These are phyloP conservation scores for Ramaria rubella DNA, from an alignment of 768 basidiomycete species.

Conservation along the genomic window DNA sequence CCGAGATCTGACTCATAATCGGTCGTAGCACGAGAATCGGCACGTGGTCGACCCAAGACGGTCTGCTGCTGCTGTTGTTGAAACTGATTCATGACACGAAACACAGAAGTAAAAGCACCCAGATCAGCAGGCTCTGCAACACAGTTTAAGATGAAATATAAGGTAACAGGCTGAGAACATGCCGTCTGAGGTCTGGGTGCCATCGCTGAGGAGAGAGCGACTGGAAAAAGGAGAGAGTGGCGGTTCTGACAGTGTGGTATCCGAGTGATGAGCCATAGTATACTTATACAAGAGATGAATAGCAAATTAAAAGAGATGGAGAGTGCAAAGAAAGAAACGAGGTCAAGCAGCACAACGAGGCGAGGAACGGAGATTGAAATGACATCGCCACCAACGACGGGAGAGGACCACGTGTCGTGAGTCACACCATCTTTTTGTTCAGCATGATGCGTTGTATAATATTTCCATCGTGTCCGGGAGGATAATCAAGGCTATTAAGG, in stretches of 20 bases:
- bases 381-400: no score
- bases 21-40: conserved; percentile 26
- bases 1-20: conserved; percentile 33
- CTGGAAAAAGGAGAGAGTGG: conserved; percentile 11
- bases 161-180: neutral
- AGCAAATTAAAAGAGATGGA: conserved; percentile 6
- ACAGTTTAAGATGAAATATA: neutral
- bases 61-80: conserved; percentile 40
- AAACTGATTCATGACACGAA: conserved; percentile 56
- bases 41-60: conserved; percentile 22
- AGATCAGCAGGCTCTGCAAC: conserved; percentile 58
- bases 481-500: no score
- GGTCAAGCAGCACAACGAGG: conserved; percentile 8
- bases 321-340: neutral
- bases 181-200: conserved; percentile 10
- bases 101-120: conserved; percentile 63
- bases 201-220: conserved; percentile 8
- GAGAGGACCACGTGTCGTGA: no score
- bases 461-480: no score
- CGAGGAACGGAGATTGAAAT: neutral
- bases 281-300: conserved; percentile 3
- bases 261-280: conserved; percentile 7
- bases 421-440: no score
- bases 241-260: conserved; percentile 8
- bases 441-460: no score